A percentile compares a stretch with the other conserved stretches of the same genome.
phyloP scores from a whole-genome alignment of 2,329 filamentous ascomycete genomes.

The Phialophora chinensis region DNA sequence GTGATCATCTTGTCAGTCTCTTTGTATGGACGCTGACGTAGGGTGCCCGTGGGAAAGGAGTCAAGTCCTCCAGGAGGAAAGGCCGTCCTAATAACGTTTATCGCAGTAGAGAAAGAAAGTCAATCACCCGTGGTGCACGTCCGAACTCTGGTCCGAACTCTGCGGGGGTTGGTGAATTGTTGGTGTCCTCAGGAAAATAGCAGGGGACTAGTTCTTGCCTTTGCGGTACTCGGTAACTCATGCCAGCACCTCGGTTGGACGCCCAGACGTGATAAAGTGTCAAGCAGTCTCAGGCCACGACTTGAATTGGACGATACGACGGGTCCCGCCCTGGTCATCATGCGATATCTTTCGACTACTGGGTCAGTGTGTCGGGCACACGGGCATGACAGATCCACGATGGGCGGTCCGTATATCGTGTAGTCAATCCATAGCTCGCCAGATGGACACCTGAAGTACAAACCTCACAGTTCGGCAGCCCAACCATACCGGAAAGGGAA shows the following conservation, averaged over 20 bases:
- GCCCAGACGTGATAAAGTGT: neutral
- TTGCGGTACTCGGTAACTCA: neutral
- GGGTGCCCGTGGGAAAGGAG: neutral
- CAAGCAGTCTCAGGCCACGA: neutral
- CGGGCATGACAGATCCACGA: neutral
- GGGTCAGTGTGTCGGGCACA: neutral
- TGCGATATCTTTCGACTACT: neutral
- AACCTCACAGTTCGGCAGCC: neutral
- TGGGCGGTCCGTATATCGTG: neutral
- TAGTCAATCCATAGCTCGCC: neutral
- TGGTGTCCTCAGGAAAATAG: neutral
- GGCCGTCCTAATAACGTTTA: neutral
- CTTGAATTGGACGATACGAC: neutral
- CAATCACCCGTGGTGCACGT: neutral
- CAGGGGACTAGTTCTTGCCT: neutral
- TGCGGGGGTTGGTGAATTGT: neutral
- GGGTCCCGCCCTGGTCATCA: neutral
- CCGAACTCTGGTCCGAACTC: neutral
- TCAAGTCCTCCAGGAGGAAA: neutral
- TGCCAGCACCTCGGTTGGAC: neutral
- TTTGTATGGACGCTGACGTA: neutral
- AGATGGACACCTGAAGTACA: neutral
- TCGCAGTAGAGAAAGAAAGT: neutral
- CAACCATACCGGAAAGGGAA: neutral
- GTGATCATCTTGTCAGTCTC: conserved; percentile 17